These are phyloP conservation scores for Diaporthe vaccinii DNA, from an alignment of 2,329 filamentous ascomycete species.

Conservation along the genomic window DNA sequence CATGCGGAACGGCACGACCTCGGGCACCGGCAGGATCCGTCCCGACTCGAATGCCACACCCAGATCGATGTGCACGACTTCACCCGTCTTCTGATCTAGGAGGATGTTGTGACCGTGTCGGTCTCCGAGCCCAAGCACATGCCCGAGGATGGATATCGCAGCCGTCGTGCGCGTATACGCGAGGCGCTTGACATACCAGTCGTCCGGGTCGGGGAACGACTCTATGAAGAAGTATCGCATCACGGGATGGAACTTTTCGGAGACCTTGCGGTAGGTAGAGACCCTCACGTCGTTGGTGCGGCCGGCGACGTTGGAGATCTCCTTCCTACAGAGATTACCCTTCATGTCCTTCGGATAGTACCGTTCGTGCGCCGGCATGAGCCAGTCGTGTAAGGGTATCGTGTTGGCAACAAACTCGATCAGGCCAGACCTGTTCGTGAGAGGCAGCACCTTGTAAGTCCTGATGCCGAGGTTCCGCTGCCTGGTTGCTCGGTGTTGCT, in stretches of 20 bases:
- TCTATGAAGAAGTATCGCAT: constrained; percentile 99
- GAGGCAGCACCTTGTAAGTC: constrained; percentile 95
- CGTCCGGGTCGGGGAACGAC: constrained; percentile 90
- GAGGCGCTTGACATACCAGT: constrained; percentile 91
- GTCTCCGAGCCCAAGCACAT: constrained; percentile 93
- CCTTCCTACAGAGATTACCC: constrained; percentile 80
- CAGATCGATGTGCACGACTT: constrained; percentile 96
- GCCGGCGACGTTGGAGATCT: constrained; percentile 80
- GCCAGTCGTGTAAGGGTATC: constrained; percentile 89
- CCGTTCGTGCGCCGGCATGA: constrained; percentile 89
- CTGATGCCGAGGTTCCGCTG: constrained; percentile 91
- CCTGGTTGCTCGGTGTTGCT: constrained; percentile 86
- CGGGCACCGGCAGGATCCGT: constrained; percentile 92
- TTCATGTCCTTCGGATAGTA: constrained; percentile 91
- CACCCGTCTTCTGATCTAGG: constrained; percentile 88
- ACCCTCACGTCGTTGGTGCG: constrained; percentile 79
- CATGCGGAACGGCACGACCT: constrained; percentile 94
- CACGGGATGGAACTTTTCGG: constrained; percentile 88
- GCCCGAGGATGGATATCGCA: constrained; percentile 93
- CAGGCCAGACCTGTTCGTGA: constrained; percentile 87
- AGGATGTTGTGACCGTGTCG: constrained; percentile 97
- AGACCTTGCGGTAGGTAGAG: constrained; percentile 81
- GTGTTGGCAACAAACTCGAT: constrained; percentile 98
- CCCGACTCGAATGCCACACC: constrained; percentile 98
- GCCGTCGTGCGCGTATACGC: constrained; percentile 95